A percentile compares a stretch with the other conserved stretches of the same genome.
Conservation (phyloP, 768 basidiomycete genomes). For the Gloeostereum incarnatum region DNA sequence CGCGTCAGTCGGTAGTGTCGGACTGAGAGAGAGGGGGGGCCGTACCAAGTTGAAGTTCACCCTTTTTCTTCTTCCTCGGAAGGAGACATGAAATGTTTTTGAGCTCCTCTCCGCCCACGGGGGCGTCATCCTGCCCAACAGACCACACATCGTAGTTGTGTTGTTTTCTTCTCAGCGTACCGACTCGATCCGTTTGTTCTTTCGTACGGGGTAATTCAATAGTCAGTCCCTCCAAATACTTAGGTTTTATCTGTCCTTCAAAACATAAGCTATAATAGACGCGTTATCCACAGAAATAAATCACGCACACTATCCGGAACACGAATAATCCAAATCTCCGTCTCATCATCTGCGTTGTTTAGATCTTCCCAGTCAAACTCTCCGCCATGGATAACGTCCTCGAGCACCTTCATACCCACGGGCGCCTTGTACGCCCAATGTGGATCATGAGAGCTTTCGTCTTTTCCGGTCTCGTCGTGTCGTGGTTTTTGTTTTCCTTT, state of each 20-base stretch:
- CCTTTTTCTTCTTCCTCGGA: constrained; percentile 52
- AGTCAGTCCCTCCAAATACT: constrained; percentile 44
- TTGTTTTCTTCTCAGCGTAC: constrained; percentile 42
- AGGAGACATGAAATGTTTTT: constrained; percentile 51
- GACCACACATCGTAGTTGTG: constrained; percentile 60
- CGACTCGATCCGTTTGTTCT: constrained; percentile 29
- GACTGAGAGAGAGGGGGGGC: neutral
- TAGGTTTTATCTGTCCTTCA: constrained; percentile 49
- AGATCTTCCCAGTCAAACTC: constrained; percentile 66
- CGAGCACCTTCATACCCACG: constrained; percentile 35
- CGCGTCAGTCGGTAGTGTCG: neutral
- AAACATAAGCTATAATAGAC: neutral
- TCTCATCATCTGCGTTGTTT: constrained; percentile 37
- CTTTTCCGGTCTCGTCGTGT: no score
- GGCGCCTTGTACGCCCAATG: constrained; percentile 59
- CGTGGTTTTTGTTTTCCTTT: no score
- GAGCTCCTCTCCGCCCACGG: constrained; percentile 55
- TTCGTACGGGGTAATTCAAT: constrained; percentile 35
- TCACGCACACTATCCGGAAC: constrained; percentile 55
- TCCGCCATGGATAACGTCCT: constrained; percentile 31
- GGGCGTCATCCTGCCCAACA: constrained; percentile 32
- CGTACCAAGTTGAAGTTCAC: constrained; percentile 50
- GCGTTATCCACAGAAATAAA: neutral
- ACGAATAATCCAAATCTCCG: constrained; percentile 66
- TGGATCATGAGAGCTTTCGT: no score